These are phyloP conservation scores for Allium cepa DNA, from an alignment of 106 monocot genomes.

Conservation along the genomic window DNA sequence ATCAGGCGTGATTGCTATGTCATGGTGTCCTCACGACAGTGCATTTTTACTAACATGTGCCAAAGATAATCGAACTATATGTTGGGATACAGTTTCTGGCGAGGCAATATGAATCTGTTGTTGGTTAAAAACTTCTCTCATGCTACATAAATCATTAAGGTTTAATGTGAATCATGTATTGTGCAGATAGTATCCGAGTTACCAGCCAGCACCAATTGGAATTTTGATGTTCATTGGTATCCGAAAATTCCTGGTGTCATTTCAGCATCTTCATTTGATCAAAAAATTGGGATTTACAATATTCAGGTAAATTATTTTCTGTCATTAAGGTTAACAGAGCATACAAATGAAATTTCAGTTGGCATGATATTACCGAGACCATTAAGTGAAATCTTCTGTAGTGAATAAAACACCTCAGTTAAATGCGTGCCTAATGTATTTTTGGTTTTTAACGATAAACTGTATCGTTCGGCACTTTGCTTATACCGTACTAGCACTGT, in stretches of 20 bases:
- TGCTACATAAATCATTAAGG: not conserved
- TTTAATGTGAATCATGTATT: slow-evolving; percentile 4
- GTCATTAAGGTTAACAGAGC: too few species aligned
- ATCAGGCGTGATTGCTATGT: slow-evolving; percentile 97
- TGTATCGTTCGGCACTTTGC: too few species aligned
- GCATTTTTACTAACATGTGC: slow-evolving; percentile 87
- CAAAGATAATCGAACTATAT: slow-evolving; percentile 94
- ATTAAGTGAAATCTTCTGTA: too few species aligned
- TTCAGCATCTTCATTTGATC: slow-evolving; percentile 96
- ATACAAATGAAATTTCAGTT: too few species aligned
- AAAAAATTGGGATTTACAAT: slow-evolving; percentile 93
- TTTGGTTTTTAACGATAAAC: too few species aligned
- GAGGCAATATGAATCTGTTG: slow-evolving; percentile 37
- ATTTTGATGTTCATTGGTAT: slow-evolving; percentile 98
- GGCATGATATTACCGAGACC: too few species aligned
- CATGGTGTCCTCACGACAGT: slow-evolving; percentile 94
- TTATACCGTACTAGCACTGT: too few species aligned
- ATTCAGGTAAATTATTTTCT: slow-evolving; percentile 53
- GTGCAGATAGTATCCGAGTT: slow-evolving; percentile 79
- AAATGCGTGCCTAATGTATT: too few species aligned
- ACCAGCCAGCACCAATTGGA: slow-evolving; percentile 95
- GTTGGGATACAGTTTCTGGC: slow-evolving; percentile 86
- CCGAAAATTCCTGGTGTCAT: slow-evolving; percentile 92
- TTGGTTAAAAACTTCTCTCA: slow-evolving; percentile 2
- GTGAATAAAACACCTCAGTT: too few species aligned